phyloP scores from a whole-genome alignment of 2,329 filamentous ascomycete species.

The Helminthosporium solani region DNA sequence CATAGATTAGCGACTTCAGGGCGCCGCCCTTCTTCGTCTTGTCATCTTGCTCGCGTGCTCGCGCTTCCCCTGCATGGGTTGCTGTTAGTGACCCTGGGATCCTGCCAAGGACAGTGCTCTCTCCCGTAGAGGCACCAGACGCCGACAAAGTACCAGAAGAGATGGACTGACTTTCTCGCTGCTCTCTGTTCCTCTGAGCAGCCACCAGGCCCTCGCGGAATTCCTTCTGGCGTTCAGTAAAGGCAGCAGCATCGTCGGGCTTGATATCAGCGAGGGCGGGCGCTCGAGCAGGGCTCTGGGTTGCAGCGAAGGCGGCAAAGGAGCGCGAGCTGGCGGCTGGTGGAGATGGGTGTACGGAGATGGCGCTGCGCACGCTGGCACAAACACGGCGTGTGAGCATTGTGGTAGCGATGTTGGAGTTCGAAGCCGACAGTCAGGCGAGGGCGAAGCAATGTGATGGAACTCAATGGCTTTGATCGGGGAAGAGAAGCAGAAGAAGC shows the following conservation, averaged over 20 bases:
- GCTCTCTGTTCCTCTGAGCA: constrained; percentile 72
- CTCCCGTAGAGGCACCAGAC: constrained; percentile 31
- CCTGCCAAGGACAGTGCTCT: constrained; percentile 40
- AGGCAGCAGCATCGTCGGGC: constrained; percentile 68
- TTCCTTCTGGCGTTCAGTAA: constrained; percentile 79
- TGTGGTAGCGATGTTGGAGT: constrained; percentile 10
- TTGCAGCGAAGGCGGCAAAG: constrained; percentile 29
- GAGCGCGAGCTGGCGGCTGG: constrained; percentile 20
- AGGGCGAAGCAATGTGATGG: neutral
- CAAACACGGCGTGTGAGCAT: constrained; percentile 37
- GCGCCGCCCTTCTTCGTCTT: constrained; percentile 66
- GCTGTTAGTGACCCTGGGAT: constrained; percentile 60
- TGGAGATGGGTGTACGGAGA: constrained; percentile 12
- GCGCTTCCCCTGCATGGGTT: constrained; percentile 53
- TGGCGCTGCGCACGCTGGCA: constrained; percentile 26
- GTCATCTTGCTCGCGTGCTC: constrained; percentile 59
- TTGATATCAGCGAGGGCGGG: constrained; percentile 88
- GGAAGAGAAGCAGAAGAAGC: neutral
- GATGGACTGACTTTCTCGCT: constrained; percentile 78
- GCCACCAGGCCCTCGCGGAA: constrained; percentile 81
- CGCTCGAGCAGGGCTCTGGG: constrained; percentile 27
- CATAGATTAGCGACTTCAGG: constrained; percentile 88
- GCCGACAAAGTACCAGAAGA: constrained; percentile 44
- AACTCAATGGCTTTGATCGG: neutral
- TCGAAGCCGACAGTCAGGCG: no score